Percentiles rank a stretch among this genome's conserved stretches.
Evolutionary conservation across 2,329 filamentous ascomycete genomes (phyloP).

Genomic region (Hawksworthiomyces lignivorus): DNA sequence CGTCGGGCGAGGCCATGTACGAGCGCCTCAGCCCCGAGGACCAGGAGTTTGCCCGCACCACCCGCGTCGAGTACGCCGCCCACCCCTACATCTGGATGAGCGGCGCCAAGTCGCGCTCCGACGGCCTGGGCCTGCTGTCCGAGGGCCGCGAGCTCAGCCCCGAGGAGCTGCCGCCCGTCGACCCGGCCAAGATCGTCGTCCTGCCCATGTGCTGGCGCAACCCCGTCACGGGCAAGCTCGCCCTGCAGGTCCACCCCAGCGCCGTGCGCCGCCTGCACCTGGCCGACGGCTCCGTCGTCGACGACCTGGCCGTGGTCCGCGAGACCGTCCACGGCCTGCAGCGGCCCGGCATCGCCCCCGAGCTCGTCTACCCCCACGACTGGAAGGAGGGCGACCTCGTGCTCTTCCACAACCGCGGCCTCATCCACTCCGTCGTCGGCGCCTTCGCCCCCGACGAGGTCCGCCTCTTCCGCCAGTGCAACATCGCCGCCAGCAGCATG

Average conservation of each 20-base stretch:
- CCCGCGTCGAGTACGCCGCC: conserved; percentile 65
- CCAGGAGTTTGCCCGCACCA: conserved; percentile 58
- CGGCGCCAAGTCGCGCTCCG: conserved; percentile 54
- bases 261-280: conserved; percentile 63
- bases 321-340: conserved; percentile 62
- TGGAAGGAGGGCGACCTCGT: conserved; percentile 73
- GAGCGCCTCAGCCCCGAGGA: conserved; percentile 57
- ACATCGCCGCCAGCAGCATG: conserved; percentile 55
- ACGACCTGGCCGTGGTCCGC: conserved; percentile 57
- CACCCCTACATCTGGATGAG: conserved; percentile 83
- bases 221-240: conserved; percentile 59
- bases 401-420: conserved; percentile 70
- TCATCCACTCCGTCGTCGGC: conserved; percentile 69
- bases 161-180: conserved; percentile 55
- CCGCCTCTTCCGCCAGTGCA: conserved; percentile 69
- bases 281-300: conserved; percentile 57
- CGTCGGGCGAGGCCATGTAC: conserved; percentile 64
- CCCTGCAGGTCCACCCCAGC: conserved; percentile 67
- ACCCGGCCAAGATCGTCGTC: conserved; percentile 59
- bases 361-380: conserved; percentile 63
- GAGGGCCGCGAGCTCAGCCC: conserved; percentile 44
- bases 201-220: conserved; percentile 75
- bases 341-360: conserved; percentile 62
- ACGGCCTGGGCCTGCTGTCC: conserved; percentile 64
- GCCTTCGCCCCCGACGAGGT: conserved; percentile 67